A percentile compares a stretch with the other conserved stretches of the same genome.
phyloP scores from a whole-genome alignment of 2,329 filamentous ascomycete genomes.

The Ramularia collo-cygni region DNA sequence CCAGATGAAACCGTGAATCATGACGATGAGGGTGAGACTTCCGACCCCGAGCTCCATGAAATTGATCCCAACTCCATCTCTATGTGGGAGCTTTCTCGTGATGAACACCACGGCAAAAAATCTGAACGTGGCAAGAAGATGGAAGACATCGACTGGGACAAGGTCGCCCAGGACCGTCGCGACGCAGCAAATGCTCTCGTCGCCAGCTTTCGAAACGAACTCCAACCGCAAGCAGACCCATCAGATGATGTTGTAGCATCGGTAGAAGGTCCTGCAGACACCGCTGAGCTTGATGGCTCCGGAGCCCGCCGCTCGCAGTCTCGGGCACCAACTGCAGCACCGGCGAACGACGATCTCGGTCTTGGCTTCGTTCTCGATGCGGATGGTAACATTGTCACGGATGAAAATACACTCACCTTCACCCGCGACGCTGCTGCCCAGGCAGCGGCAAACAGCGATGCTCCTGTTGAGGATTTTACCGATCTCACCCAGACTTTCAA shows the following conservation, averaged over 20 bases:
- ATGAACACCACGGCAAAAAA: constrained; percentile 55
- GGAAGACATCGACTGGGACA: constrained; percentile 56
- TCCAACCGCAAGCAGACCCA: constrained; percentile 3
- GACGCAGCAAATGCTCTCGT: constrained; percentile 30
- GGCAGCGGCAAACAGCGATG: constrained; percentile 38
- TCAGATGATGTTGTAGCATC: constrained; percentile 12
- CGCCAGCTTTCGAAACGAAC: constrained; percentile 8
- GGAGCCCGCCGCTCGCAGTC: constrained; percentile 12
- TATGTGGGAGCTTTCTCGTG: constrained; percentile 66
- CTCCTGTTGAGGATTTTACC: constrained; percentile 58
- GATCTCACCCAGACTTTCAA: constrained; percentile 69
- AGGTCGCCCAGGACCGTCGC: constrained; percentile 37
- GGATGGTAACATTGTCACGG: constrained; percentile 65
- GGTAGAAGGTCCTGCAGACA: constrained; percentile 18
- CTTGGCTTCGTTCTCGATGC: constrained; percentile 49
- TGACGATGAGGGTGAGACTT: constrained; percentile 16
- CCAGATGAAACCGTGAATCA: constrained; percentile 2
- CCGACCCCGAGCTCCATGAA: constrained; percentile 29
- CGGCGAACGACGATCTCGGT: constrained; percentile 10
- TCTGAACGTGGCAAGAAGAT: constrained; percentile 70
- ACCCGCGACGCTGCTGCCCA: constrained; percentile 59
- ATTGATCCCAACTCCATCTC: constrained; percentile 62
- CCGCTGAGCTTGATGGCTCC: constrained; percentile 4
- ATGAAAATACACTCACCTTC: constrained; percentile 60
- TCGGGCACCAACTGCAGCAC: constrained; percentile 8